Percentiles rank a stretch among this genome's conserved stretches.
Conservation (phyloP, 805 yeast genomes). For the Pichia sporocuriosa region DNA sequence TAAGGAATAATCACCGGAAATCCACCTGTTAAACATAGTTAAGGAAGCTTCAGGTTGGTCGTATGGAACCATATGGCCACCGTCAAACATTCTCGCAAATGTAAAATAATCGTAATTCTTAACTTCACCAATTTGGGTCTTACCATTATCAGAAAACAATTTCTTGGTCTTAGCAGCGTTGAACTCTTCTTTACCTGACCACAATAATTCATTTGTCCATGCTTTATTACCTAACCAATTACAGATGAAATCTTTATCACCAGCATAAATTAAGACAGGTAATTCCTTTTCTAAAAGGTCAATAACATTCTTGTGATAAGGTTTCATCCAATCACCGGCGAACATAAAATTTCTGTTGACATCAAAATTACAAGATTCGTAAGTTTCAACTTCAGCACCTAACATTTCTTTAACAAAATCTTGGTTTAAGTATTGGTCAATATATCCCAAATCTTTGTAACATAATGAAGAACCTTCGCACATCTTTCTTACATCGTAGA, state of each 20-base stretch:
- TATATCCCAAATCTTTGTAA: slow-evolving; percentile 42
- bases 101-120: slow-evolving; percentile 68
- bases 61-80: slow-evolving; percentile 91
- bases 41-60: slow-evolving; percentile 75
- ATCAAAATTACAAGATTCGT: slow-evolving; percentile 45
- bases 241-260: slow-evolving; percentile 88
- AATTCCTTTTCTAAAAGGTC: slow-evolving; percentile 57
- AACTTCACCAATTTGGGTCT: slow-evolving; percentile 56
- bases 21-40: slow-evolving; percentile 71
- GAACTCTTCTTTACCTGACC: slow-evolving; percentile 42
- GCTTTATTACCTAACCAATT: slow-evolving; percentile 89
- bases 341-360: slow-evolving; percentile 44
- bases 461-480: slow-evolving; percentile 50
- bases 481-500: slow-evolving; percentile 53
- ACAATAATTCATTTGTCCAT: slow-evolving; percentile 65
- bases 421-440: slow-evolving; percentile 47
- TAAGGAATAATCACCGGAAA: slow-evolving; percentile 45
- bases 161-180: slow-evolving; percentile 22
- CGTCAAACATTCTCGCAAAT: slow-evolving; percentile 69
- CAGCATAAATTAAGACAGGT: slow-evolving; percentile 88
- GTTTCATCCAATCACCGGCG: slow-evolving; percentile 62
- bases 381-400: slow-evolving; percentile 48
- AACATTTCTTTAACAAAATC: slow-evolving; percentile 47
- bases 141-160: slow-evolving; percentile 27
- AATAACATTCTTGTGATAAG: slow-evolving; percentile 51